Conservation (phyloP, 441 rosid genomes). For the Eruca vesicaria region DNA sequence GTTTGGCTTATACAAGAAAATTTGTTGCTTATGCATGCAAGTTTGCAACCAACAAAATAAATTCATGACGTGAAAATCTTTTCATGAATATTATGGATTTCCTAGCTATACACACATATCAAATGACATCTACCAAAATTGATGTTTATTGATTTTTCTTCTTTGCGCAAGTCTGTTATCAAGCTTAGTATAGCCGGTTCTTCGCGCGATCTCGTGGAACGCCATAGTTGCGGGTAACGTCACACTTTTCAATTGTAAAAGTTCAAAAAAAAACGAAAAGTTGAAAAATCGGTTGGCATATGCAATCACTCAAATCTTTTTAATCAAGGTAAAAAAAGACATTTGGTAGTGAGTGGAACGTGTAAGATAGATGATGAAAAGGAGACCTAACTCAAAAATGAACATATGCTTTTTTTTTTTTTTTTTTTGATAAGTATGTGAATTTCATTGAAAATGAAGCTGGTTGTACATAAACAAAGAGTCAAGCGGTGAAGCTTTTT, state of each 20-base stretch:
- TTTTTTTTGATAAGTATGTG: no score
- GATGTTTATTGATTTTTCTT: conserved; percentile 17
- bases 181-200: conserved; percentile 7
- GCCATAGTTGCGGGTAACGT: conserved; percentile 3
- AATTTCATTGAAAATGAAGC: no score
- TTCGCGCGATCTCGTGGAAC: conserved; percentile 7
- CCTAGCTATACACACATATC: not conserved
- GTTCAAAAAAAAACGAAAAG: not conserved
- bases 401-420: no score
- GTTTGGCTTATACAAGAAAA: not conserved
- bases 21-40: conserved; percentile 4
- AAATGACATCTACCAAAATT: conserved; percentile 8
- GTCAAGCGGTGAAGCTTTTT: no score
- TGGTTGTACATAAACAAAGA: no score
- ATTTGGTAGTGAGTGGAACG: not conserved
- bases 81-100: not conserved
- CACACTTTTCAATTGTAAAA: not conserved
- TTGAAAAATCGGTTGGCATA: not conserved
- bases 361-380: not conserved
- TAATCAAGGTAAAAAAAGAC: no score
- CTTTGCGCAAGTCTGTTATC: not conserved
- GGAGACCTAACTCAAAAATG: not conserved
- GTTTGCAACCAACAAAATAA: not conserved
- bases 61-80: not conserved
- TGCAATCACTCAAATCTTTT: not conserved